phyloP scores from a whole-genome alignment of 495 filamentous ascomycete species.

The Lophium mytilinum region DNA sequence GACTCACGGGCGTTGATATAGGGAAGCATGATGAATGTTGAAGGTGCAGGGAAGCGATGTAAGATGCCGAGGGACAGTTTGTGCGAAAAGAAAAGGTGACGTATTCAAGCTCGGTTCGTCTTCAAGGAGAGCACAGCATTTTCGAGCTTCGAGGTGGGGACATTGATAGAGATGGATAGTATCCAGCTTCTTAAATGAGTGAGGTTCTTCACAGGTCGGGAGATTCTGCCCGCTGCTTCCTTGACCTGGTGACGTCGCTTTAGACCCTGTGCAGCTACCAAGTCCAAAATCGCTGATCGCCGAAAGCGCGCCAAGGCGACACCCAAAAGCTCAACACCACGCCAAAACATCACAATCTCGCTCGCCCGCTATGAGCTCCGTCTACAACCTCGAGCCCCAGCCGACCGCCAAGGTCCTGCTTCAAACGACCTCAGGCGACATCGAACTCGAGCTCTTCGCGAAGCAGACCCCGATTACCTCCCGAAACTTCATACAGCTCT shows the following conservation, averaged over 20 bases:
- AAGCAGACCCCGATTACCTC: conserved; percentile 84
- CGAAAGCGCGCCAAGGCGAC: neutral
- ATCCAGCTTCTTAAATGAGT: no score
- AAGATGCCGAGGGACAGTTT: no score
- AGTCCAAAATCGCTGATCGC: neutral
- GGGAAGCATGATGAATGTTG: conserved; percentile 58
- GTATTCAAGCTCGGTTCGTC: no score
- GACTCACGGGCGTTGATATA: conserved; percentile 72
- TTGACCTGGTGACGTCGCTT: neutral
- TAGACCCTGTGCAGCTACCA: neutral
- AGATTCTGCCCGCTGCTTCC: no score
- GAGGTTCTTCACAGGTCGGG: no score
- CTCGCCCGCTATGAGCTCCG: conserved; percentile 57
- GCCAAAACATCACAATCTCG: neutral
- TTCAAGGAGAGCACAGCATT: no score
- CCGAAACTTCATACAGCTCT: conserved; percentile 94
- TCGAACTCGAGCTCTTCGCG: conserved; percentile 86
- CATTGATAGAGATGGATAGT: no score
- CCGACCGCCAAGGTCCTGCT: conserved; percentile 84
- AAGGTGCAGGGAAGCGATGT: no score
- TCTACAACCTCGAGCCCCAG: conserved; percentile 91
- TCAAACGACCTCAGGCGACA: conserved; percentile 78
- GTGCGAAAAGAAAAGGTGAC: no score
- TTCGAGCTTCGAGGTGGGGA: no score
- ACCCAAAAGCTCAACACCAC: neutral